Base-by-base conservation (phyloP, 768 basidiomycete genomes). In the Neoboletus magnificus region DNA sequence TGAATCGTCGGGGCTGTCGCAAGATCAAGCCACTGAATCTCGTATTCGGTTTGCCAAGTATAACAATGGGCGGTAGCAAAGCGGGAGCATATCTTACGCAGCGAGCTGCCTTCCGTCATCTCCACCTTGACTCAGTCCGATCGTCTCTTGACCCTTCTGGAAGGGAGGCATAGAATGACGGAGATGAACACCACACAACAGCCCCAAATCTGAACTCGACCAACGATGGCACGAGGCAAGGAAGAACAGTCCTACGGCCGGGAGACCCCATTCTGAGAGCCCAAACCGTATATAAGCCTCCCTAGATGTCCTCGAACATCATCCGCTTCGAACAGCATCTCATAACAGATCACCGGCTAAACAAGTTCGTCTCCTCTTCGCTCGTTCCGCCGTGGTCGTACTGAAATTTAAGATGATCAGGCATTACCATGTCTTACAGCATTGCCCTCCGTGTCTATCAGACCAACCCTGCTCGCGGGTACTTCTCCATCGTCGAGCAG, bases 41-140 rank as follows among this genome's bases (percentile, higher is more conserved):
- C 11, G 5, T 13, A 29, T 45, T 7, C 5, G 18, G 18, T 29
- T 29, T 43, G 23, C 42, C 9, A 25, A 5, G 42, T 18, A 42
- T 23, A 10, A 16, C 41, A 16, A 25, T 16, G 23, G 4, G 15
- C 15, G 41, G 41, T 12, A 41, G 39, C 5, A 22, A 16, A 11
- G 5, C 25, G 16, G 22, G 74, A 77, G 39, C 20, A 23, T 7
- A 23, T 11, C 8, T 44, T 44, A 11, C 25, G 25, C 16, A 16
- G 2, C 16, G 25, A 23, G 6, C 3, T 42, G 6, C 12, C 12
- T 23, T 18, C 4, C 18, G 16, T 27, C 25, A 18, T 18, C 18
- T 27, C 42, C 25, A 27, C 25, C 41, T 23, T 7, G 41, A 27
- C 42, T 11, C 18, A n/a, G 16, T 27, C 25, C 11, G 16, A 18